Evolutionary conservation across 208 protist species (phyloP), one percentile per base, ranked within the genome.

Genomic region (Wallacemonas sp.): DNA sequence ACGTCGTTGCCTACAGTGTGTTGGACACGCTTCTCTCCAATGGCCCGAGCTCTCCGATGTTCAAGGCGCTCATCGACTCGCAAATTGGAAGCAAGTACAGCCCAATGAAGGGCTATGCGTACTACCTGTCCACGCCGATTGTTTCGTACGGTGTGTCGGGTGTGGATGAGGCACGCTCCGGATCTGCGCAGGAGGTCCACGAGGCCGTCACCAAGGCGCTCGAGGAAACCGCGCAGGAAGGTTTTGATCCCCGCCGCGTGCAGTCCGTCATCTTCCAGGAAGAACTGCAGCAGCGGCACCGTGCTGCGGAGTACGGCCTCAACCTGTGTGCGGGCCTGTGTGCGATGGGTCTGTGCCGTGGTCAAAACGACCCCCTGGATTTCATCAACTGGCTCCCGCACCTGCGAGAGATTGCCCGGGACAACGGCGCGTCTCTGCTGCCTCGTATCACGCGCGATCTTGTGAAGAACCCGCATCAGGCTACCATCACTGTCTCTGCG

Each of bases 131-230:
- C 44, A 86, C 85, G 1, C 85, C 89, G 4, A 76, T 94, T 66
- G 72, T 95, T 37, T 88, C 81, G n/a, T 94, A 94, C 71, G 92
- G 92, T 53, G 90, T 97, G 1, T 78, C 90, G 2, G 92, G 92
- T 24, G 87, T 94, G 42, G 81, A 95, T 44, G 83, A 94, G 63
- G 60, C 54, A 32, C 78, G 79, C n/a, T 38, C 66, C 8, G 71
- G 89, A 19, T 68, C 67, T 15, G 84, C 88, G 55, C 70, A 70
- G 13, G 83, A 94, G 42, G 83, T 95, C 29, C 70, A 89, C 26
- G 54, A 59, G 1, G 87, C 85, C 1, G 76, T 93, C 32, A 73
- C 74, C 21, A 54, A 58, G 22, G 86, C 89, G 0, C 77, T 97
- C 34, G 58, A 76, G 52, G 66, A 64, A 9, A 87, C 83, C 41